Conservation (phyloP, 2,329 filamentous ascomycete genomes). For the Talaromyces sp. region DNA sequence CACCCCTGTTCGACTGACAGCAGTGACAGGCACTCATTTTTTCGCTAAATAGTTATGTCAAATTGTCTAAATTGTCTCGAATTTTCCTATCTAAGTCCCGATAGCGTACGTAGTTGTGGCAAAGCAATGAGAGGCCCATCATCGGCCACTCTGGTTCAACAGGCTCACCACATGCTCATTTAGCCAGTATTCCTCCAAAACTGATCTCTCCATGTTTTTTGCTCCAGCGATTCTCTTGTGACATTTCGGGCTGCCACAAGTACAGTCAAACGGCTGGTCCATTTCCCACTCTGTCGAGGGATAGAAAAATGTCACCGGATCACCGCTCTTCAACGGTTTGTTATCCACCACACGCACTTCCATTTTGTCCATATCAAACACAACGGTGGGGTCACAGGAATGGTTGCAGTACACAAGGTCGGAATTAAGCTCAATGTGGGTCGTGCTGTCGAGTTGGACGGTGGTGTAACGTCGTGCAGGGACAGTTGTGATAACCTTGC, state of each 20-base stretch:
- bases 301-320: conserved; percentile 46
- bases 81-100: neutral
- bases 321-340: conserved; percentile 34
- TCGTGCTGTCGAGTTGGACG: conserved; percentile 45
- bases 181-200: conserved; percentile 36
- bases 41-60: neutral
- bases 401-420: conserved; percentile 56
- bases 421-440: conserved; percentile 53
- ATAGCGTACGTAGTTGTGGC: neutral
- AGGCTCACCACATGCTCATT: conserved; percentile 38
- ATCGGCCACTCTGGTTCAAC: conserved; percentile 16
- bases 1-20: too few relatives aligned
- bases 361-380: conserved; percentile 48
- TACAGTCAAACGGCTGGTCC: conserved; percentile 42
- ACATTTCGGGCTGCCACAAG: conserved; percentile 32
- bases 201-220: conserved; percentile 26
- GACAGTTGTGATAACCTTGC: conserved; percentile 27
- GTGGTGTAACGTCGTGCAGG: conserved; percentile 45
- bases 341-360: conserved; percentile 36
- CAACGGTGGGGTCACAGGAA: conserved; percentile 48
- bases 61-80: neutral
- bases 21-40: neutral
- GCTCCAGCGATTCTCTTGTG: conserved; percentile 37
- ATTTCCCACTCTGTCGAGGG: conserved; percentile 48
- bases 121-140: neutral